Evolutionary conservation across 331 rosid species (phyloP).

Genomic region (Acacia concinna): DNA sequence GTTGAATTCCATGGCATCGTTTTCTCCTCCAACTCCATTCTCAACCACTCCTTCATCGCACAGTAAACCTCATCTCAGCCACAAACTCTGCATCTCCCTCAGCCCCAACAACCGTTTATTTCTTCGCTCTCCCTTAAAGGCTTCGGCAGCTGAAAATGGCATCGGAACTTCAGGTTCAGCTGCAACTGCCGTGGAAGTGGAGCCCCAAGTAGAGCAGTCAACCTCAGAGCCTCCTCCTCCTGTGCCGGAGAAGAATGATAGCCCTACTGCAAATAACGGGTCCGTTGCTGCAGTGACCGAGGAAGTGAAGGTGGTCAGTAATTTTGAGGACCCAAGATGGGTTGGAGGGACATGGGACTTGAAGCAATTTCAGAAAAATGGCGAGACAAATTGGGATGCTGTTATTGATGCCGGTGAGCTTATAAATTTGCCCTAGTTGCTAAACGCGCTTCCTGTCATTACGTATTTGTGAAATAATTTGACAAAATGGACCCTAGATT

Average conservation of each 20-base stretch:
- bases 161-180: slow-evolving; percentile 38
- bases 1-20: background rate
- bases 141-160: slow-evolving; percentile 46
- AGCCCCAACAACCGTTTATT: slow-evolving; percentile 32
- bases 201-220: slow-evolving; percentile 30
- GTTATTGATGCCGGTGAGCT: slow-evolving; percentile 74
- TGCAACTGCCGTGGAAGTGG: slow-evolving; percentile 42
- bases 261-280: slow-evolving; percentile 46
- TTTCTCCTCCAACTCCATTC: background rate
- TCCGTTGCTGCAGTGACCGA: slow-evolving; percentile 29
- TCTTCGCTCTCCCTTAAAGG: slow-evolving; percentile 28
- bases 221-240: slow-evolving; percentile 28
- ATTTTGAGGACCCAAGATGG: slow-evolving; percentile 59
- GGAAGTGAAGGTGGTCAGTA: slow-evolving; percentile 36
- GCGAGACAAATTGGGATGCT: slow-evolving; percentile 68
- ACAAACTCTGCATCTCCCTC: slow-evolving; percentile 7
- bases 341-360: slow-evolving; percentile 72
- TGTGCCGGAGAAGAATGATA: slow-evolving; percentile 29
- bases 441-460: background rate
- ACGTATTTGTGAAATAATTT: background rate
- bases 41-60: background rate
- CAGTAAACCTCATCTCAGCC: background rate
- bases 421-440: background rate
- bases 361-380: slow-evolving; percentile 62
- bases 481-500: background rate